Percentiles rank a stretch among this genome's conserved stretches.
Conservation (phyloP, 2,329 filamentous ascomycete genomes). For the Aspergillus sp. region DNA sequence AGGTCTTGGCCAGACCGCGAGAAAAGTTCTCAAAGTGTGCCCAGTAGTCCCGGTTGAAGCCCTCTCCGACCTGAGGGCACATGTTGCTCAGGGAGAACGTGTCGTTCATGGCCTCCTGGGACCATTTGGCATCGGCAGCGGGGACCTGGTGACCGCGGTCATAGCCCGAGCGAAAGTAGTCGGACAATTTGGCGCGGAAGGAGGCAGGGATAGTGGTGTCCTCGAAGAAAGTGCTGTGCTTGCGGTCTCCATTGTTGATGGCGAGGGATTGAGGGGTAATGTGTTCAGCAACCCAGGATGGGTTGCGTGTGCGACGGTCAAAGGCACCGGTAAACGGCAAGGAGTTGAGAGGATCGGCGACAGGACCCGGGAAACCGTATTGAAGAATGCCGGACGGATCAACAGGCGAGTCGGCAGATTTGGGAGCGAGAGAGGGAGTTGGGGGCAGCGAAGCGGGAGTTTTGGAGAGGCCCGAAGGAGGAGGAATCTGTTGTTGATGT, state of each 20-base stretch:
- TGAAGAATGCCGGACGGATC: constrained; percentile 73
- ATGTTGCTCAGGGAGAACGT: constrained; percentile 94
- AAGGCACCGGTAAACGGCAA: constrained; percentile 78
- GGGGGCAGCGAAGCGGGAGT: constrained; percentile 22
- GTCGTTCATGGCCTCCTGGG: constrained; percentile 86
- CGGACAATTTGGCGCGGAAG: constrained; percentile 85
- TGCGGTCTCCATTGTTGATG: constrained; percentile 71
- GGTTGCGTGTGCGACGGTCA: constrained; percentile 87
- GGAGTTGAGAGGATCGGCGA: constrained; percentile 74
- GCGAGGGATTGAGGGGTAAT: constrained; percentile 85
- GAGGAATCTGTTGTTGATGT: constrained; percentile 13
- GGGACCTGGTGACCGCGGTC: constrained; percentile 96
- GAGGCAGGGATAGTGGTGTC: constrained; percentile 73
- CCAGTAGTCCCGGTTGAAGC: constrained; percentile 99
- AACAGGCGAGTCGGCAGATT: constrained; percentile 46
- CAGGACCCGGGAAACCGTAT: constrained; percentile 87
- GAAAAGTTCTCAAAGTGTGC: constrained; percentile 98
- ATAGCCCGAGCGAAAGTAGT: constrained; percentile 93
- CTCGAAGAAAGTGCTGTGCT: constrained; percentile 77
- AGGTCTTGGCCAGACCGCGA: constrained; percentile 70
- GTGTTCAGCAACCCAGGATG: constrained; percentile 92
- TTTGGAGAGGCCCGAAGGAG: constrained; percentile 28
- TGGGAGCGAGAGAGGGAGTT: constrained; percentile 8
- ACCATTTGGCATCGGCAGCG: constrained; percentile 94
- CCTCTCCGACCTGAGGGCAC: constrained; percentile 96